These are phyloP conservation scores for Bolboschoenus planiculmis DNA, from an alignment of 176 grass and related monocot genomes.

Conservation along the genomic window DNA sequence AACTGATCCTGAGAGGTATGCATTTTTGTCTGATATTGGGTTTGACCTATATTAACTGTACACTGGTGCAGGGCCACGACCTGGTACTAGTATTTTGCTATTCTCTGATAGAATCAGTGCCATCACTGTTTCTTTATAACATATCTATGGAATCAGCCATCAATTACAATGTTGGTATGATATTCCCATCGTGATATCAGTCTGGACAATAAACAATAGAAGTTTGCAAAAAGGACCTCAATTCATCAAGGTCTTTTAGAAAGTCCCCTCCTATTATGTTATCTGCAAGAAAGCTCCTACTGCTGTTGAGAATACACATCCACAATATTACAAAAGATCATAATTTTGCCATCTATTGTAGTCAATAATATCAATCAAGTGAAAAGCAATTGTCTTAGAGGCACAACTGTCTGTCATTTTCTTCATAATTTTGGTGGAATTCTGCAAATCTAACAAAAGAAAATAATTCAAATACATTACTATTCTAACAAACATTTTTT, in stretches of 20 bases:
- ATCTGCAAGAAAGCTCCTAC: background rate
- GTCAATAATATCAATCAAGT: background rate
- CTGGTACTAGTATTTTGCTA: background rate
- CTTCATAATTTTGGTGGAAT: background rate
- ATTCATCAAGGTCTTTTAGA: background rate
- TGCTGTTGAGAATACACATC: background rate
- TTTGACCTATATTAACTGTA: constrained; percentile 1
- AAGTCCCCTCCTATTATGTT: background rate
- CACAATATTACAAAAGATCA: background rate
- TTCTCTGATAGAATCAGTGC: background rate
- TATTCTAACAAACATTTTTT: background rate
- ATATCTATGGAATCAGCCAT: background rate
- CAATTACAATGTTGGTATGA: background rate
- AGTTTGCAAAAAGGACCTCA: background rate
- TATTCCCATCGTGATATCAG: background rate
- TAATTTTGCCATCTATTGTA: background rate
- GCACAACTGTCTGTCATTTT: background rate
- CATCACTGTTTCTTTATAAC: background rate
- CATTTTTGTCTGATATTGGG: constrained; percentile 17
- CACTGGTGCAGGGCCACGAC: background rate
- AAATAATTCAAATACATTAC: background rate
- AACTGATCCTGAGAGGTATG: constrained; percentile 85
- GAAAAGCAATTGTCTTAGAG: background rate
- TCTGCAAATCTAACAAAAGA: background rate
- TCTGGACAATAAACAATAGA: background rate